Percentiles rank a stretch among this genome's conserved stretches.
phyloP scores from a whole-genome alignment of 2,329 filamentous ascomycete genomes.

The Gyromitra esculenta region DNA sequence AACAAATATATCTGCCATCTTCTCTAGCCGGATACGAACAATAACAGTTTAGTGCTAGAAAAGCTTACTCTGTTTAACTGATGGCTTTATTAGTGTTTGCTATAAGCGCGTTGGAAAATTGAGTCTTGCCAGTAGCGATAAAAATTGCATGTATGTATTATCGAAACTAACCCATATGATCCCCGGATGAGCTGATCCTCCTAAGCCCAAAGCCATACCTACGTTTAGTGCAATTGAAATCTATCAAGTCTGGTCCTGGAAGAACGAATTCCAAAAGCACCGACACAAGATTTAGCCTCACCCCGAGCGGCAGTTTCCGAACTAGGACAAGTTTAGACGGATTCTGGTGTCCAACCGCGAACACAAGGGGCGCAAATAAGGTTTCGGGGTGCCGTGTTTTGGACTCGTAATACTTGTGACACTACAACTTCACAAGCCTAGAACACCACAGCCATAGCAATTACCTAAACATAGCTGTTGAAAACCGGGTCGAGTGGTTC shows the following conservation, averaged over 20 bases:
- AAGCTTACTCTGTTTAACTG: not conserved
- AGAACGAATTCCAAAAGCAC: not conserved
- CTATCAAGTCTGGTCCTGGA: not conserved
- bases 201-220: not conserved
- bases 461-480: not conserved
- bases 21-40: not conserved
- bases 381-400: not conserved
- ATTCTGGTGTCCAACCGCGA: conserved; percentile 1
- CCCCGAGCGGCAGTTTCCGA: not conserved
- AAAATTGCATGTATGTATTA: not conserved
- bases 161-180: not conserved
- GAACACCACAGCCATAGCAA: not conserved
- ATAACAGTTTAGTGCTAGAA: not conserved
- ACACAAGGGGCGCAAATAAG: conserved; percentile 4
- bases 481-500: not conserved
- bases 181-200: not conserved
- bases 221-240: not conserved
- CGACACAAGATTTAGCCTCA: not conserved
- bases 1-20: too few relatives aligned
- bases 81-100: not conserved
- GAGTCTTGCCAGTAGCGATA: not conserved
- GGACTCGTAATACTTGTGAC: not conserved
- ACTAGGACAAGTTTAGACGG: not conserved
- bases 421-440: not conserved
- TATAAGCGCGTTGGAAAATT: not conserved